Evolutionary conservation across 192 early-diverging fungal genomes (phyloP), one percentile per base, ranked within the genome.

Genomic region (Jimgerdemannia lactiflua): DNA sequence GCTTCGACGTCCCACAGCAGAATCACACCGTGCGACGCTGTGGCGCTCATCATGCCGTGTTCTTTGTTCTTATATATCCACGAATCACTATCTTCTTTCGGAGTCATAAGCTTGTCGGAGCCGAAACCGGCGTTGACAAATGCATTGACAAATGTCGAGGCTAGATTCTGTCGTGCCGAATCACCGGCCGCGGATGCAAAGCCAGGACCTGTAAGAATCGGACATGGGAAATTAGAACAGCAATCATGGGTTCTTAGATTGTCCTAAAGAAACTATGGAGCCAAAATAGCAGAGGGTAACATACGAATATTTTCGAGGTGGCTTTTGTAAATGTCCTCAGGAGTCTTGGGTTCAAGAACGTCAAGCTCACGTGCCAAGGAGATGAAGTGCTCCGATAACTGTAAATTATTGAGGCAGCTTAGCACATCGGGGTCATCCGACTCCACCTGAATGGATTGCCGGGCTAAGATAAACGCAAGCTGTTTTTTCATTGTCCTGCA

Each of bases 11-110:
- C 95, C 98, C 98, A 99, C 73, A 99, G 83, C 75, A 94, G 83
- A 74, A 99, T 94, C 80, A 92, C 83, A 39, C 98, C 98, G 67
- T 99, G 78, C 1, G 98, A 99, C 14, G 98, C 98, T 19, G 95
- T 88, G 7, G 98, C 95, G 80, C 95, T 95, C 71, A 96, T 87
- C 96, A 97, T 98, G 68, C 93, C 95, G 71, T 95, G 88, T 64
- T 98, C 98, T 86, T 99, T 99, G 88, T 98, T 98, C 84, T 97
- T 98, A 89, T 93, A 97, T 74, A 98, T 96, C 97, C 98, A 98
- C 3, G 85, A 83, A 72, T 86, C 91, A 4, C 91, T 91, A 43
- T 93, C 93, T 42, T 92, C 90, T 74, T 82, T 84, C 9, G 84
- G 82, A 11, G 92, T 86, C 89, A 96, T 92, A 39, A 99, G 89